A percentile compares a stretch with the other conserved stretches of the same genome.
phyloP scores from a whole-genome alignment of 176 grass and related monocot genomes.

The Leersia perrieri region DNA sequence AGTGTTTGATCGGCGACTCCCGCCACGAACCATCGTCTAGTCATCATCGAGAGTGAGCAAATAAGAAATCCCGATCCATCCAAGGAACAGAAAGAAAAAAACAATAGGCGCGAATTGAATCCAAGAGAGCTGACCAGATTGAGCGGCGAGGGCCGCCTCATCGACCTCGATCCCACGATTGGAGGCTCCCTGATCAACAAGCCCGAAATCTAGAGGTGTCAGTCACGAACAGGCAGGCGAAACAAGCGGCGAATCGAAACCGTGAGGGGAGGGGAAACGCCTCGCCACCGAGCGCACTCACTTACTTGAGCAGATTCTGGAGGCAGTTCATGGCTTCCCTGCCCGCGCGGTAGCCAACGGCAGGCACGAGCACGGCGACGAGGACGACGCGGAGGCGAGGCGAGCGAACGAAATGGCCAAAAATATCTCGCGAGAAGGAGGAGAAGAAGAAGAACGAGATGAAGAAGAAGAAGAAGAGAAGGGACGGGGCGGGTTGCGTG shows the following conservation, averaged over 20 bases:
- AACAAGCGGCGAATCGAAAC: neutral
- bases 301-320: constrained; percentile 63
- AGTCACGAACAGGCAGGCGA: neutral
- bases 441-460: neutral
- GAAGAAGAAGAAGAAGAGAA: no score
- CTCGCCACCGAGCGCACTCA: neutral
- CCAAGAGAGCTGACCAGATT: constrained; percentile 35
- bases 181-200: constrained; percentile 48
- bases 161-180: constrained; percentile 48
- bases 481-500: neutral
- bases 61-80: neutral
- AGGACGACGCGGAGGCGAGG: neutral
- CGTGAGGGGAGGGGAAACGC: no score
- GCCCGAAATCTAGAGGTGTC: neutral
- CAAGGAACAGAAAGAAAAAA: neutral
- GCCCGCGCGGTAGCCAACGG: no score
- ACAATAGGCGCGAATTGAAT: neutral
- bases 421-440: constrained; percentile 1
- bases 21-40: constrained; percentile 57
- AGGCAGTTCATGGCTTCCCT: constrained; percentile 59
- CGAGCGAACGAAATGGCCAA: neutral
- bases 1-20: constrained; percentile 53
- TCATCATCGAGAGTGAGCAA: neutral
- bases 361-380: neutral
- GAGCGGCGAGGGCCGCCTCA: constrained; percentile 58